Evolutionary conservation across 768 basidiomycete genomes (phyloP).

Genomic region (Cystofilobasidium capitatum): DNA sequence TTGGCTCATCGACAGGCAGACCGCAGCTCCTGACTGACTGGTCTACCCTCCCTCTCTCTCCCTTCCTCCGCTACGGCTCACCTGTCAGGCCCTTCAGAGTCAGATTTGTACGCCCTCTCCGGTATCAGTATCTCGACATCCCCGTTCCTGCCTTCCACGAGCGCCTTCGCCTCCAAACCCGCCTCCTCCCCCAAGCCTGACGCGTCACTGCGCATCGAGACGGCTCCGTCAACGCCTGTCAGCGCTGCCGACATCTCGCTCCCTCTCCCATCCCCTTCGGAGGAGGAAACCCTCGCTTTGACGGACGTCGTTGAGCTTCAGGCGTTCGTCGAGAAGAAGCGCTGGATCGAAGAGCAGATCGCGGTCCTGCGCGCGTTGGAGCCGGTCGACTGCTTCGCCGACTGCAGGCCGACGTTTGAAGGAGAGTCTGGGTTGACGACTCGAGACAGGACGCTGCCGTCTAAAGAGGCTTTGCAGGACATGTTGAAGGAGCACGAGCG

Average conservation of each 20-base stretch:
- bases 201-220: background rate
- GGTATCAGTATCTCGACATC: background rate
- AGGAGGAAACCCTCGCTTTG: background rate
- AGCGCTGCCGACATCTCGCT: slow-evolving; percentile 10
- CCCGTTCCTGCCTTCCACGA: background rate
- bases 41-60: background rate
- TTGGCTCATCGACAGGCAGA: too few species aligned
- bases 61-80: too few species aligned
- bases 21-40: background rate
- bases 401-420: background rate
- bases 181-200: background rate
- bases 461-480: slow-evolving; percentile 6
- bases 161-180: background rate
- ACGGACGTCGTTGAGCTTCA: slow-evolving; percentile 19
- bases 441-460: background rate
- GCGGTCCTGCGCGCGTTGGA: slow-evolving; percentile 5
- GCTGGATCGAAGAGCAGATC: slow-evolving; percentile 25
- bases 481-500: slow-evolving; percentile 22
- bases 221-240: background rate
- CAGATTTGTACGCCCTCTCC: background rate
- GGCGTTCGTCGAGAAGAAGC: slow-evolving; percentile 25
- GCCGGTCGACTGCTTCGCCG: slow-evolving; percentile 18
- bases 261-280: slow-evolving; percentile 11
- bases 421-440: background rate
- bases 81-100: background rate